Base-by-base conservation (phyloP, 192 early-diverging fungal genomes). In the Coemansia sp. region DNA sequence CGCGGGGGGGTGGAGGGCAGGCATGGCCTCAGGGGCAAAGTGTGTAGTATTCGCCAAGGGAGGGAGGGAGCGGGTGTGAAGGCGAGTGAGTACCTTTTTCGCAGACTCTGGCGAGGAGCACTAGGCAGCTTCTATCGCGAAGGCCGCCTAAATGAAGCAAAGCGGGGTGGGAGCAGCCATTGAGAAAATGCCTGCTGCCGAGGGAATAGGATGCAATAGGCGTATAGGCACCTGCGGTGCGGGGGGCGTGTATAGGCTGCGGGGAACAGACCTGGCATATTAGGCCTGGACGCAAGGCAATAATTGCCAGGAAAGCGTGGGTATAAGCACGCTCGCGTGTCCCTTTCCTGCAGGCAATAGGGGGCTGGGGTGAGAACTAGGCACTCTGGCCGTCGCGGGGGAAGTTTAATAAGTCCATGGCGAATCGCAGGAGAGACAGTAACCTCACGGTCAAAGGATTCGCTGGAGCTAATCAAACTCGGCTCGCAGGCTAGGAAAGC, bases 161-260 rank as follows among this genome's bases (percentile, higher is more conserved):
- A 9, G 64, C 53, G 64, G 64, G 64, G 64, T 65, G 64, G 64
- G 64, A 65, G 64, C 49, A 65, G 35, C 49, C 39, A 40, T 37
- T n/a, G 27, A 35, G 15, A 41, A 37, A 8, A 1, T 37, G 56
- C 8, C n/a, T 17, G 35, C 56, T 58, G 35, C 19, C 35, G 35
- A 58, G 56, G 35, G 35, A 67, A 57, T 49, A 36, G 25, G n/a
- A n/a, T 17, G 45, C 36, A 31, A 41, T 39, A 64, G 29, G 42
- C 19, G 61, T 43, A 59, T 58, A 29, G 31, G 20, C 42, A 59
- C 56, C 7, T 14, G 31, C 32, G 17, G 32, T 59, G 64, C 56
- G 64, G 53, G 64, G 56, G 54, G 54, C 25, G 64, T 58, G 20
- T 37, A 58, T 58, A 38, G n/a, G n/a, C n/a, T 58, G 56, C 37